phyloP scores from a whole-genome alignment of 345 rosid species.

The Gossypium herbaceum region DNA sequence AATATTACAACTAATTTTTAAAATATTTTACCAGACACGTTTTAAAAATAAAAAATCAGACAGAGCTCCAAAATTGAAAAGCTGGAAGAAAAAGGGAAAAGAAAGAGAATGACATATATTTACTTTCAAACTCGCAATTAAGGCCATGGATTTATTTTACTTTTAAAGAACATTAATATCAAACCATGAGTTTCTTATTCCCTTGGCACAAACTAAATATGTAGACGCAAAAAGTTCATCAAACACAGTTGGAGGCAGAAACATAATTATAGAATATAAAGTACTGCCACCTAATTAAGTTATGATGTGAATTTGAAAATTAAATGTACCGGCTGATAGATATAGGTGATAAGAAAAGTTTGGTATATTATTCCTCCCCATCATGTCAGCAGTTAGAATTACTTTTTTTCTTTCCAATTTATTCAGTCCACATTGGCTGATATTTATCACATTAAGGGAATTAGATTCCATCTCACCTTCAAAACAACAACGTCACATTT shows the following conservation, averaged over 20 bases:
- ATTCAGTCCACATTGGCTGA: constrained; percentile 1
- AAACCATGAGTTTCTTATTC: neutral
- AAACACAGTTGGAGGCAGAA: neutral
- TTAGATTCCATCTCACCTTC: constrained; percentile 32
- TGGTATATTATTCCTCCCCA: neutral
- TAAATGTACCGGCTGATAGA: too few relatives aligned
- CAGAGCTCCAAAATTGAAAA: too few relatives aligned
- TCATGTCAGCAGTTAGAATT: neutral
- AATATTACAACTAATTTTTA: too few relatives aligned
- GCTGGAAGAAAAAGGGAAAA: too few relatives aligned
- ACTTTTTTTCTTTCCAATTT: neutral
- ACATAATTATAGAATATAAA: neutral
- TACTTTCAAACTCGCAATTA: neutral
- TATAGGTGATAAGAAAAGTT: neutral
- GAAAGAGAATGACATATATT: too few relatives aligned
- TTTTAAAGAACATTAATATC: neutral
- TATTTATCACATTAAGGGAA: constrained; percentile 16
- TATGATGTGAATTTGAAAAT: neutral
- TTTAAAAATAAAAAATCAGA: too few relatives aligned
- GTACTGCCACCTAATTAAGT: neutral
- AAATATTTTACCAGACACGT: too few relatives aligned
- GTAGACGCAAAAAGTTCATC: neutral
- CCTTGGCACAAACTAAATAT: neutral
- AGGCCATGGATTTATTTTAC: too few relatives aligned
- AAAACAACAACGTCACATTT: neutral